Base-by-base conservation (phyloP, 148 eudicot genomes). In the Rheum nobile region DNA sequence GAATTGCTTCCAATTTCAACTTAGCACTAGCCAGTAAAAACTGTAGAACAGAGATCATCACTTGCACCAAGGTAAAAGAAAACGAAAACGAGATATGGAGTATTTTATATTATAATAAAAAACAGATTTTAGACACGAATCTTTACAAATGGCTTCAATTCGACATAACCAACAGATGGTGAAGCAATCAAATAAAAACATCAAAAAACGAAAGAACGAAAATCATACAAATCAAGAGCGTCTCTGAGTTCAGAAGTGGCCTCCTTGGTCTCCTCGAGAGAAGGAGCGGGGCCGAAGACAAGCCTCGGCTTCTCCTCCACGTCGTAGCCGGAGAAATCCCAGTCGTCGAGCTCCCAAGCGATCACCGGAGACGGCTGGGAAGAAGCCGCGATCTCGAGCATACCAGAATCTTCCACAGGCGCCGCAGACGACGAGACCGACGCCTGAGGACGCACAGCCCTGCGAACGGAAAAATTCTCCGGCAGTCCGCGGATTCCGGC, bases 221-320 rank as follows among this genome's bases (percentile, higher is more conserved):
- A 26, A 14, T 10, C 7, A 34, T 84, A 90, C 92, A 83, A 57
- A 0, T 85, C 85, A 52, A 89, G 83, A 76, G 87, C 94, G 46
- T 81, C 85, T 38, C 75, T 84, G 16, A 91, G 88, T 72, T 91
- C 89, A 71, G 74, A 71, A 75, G 94, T 88, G 61, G 98, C 98
- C 74, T 84, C 87, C 71, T 82, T 84, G 3, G 97, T 86, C 46
- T 94, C 98, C 13, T 86, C 77, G 31, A 87, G n/a, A 39, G 76
- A 79, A 44, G 96, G 97, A 6, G 71, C 86, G n/a, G 86, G 82
- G 8, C 98, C 93, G 28, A 94, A 94, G 6, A 94, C 93, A 32
- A 88, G 72, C 77, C 98, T 84, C 1, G 91, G 87, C 76, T 80
- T 71, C 46, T 71, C 73, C 8, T 84, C 90, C 0, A 78, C 86